Evolutionary conservation across 768 basidiomycete genomes (phyloP), one percentile per base, ranked within the genome.

Genomic region (Boletus barrowsii): DNA sequence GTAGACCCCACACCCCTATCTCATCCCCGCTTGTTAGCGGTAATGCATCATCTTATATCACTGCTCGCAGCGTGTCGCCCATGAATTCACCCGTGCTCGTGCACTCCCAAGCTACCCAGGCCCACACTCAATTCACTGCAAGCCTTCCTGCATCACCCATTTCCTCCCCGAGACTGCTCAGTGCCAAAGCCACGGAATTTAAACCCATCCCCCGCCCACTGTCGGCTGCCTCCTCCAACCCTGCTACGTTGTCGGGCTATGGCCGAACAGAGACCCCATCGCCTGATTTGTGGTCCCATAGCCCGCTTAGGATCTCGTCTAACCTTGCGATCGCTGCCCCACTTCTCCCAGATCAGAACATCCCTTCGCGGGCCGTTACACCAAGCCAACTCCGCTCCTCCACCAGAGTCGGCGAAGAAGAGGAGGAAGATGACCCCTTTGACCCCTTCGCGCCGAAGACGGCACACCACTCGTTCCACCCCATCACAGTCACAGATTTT

Each of bases 261-360:
- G 59, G 66, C 15, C 78, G 90, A 41, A 82, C 83, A 10, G 89
- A 92, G 55, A 91, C 90, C 1, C 87, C 90, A n/a, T 90, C 90
- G 8, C 90, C 90, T 13, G 93, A 95, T 75, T 68, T 93, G 49
- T 96, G 93, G 93, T 83, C 90, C 3, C 90, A 90, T 68, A 73
- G 68, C 52, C 83, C 81, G 39, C 79, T 79, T 32, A 79, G 89
- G 56, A 83, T 84, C 1, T 82, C 85, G 1, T 89, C 89, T 14
- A 96, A 93, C 66, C 80, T 97, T 10, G 93, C 93, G 35, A 94
- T 96, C 56, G 93, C 93, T 9, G 89, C 92, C 0, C 94, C 94
- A 5, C 77, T 97, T 22, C 79, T 93, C 42, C 88, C 90, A 44
- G 90, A 92, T 56, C 81, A 80, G 54, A 75, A 73, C 4, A 60